Evolutionary conservation across 2,329 filamentous ascomycete genomes (phyloP), one percentile per base, ranked within the genome.

Genomic region (Fusarium xylarioides): DNA sequence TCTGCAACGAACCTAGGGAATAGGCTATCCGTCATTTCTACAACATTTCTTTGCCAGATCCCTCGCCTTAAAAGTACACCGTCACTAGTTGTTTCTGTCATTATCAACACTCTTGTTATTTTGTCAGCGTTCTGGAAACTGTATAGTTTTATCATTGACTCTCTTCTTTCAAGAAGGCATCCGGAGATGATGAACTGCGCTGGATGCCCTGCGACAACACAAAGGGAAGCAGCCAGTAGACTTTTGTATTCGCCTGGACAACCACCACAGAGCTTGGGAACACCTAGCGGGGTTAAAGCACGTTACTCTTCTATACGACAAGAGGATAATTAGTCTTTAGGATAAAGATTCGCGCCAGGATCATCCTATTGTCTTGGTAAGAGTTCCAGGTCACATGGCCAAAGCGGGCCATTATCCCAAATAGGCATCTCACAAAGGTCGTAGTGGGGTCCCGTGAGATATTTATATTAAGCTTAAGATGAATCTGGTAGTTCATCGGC

Each of bases 401-500:
- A 47, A 42, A 35, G 60, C 60, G 40, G 63, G 35, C 14, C 12
- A 35, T 18, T 65, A 9, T 42, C 60, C 18, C 11, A 15, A 47
- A 65, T 19, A 66, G 63, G 63, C 28, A 65, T 46, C 47, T 66
- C 40, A 7, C 1, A 19, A 46, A 65, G 10, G 26, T 2, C 6
- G 5, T 1, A 4, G 47, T 47, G 60, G 60, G 47, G 60, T 37
- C 11, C 3, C 5, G 16, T 16, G 34, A 58, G 21, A 34, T 42
- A 43, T 38, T 37, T 46, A 46, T 35, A 40, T 47, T 65, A 65
- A 65, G 46, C 47, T 65, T 65, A 43, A 37, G 44, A 34, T 49
- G 38, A 57, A 65, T 56, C 4, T 65, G 21, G 60, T 64, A 66
- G 28, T 65, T 66, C 30, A 66, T 65, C 47, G 34, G 19, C 63